phyloP scores from a whole-genome alignment of 225 moss, liverwort and hornwort genomes.

The Climacium dendroides region DNA sequence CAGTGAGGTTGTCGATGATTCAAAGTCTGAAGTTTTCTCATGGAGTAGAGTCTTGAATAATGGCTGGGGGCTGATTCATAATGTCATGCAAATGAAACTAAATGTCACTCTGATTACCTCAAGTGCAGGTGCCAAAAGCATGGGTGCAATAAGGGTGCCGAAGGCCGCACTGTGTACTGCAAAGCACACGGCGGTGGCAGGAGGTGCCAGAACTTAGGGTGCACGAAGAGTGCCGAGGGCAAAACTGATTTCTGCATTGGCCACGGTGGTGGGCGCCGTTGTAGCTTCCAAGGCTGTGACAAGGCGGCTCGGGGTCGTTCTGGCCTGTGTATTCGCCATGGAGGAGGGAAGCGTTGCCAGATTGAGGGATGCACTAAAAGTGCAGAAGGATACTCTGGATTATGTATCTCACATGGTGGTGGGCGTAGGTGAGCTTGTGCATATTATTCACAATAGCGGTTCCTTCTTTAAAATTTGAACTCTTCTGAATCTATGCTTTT shows the following conservation, averaged over 20 bases:
- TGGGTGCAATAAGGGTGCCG: slow-evolving; percentile 96
- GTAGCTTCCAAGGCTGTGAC: slow-evolving; percentile 77
- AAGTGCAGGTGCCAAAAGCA: slow-evolving; percentile 93
- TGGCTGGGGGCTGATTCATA: not conserved
- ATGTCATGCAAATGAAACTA: slow-evolving; percentile 23
- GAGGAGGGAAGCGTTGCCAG: slow-evolving; percentile 92
- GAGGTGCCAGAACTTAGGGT: slow-evolving; percentile 86
- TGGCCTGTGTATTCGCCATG: slow-evolving; percentile 93
- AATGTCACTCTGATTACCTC: slow-evolving; percentile 64
- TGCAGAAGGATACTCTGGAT: slow-evolving; percentile 55
- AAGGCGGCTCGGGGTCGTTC: slow-evolving; percentile 99
- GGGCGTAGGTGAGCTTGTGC: slow-evolving; percentile 46
- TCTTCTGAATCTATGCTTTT: not conserved
- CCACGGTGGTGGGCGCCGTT: slow-evolving; percentile 93
- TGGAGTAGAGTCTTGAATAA: not conserved
- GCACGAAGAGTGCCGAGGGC: slow-evolving; percentile 98
- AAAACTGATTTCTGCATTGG: slow-evolving; percentile 97
- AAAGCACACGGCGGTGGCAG: slow-evolving; percentile 98
- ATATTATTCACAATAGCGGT: not conserved
- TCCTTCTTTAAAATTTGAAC: not conserved
- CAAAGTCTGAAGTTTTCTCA: not conserved
- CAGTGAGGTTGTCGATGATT: not conserved
- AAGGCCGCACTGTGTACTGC: slow-evolving; percentile 95
- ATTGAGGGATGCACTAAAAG: slow-evolving; percentile 90
- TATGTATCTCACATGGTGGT: slow-evolving; percentile 97